Percentiles rank a stretch among this genome's conserved stretches.
Conservation (phyloP, 2,329 filamentous ascomycete genomes). For the Ophiostoma novo-ulmi region DNA sequence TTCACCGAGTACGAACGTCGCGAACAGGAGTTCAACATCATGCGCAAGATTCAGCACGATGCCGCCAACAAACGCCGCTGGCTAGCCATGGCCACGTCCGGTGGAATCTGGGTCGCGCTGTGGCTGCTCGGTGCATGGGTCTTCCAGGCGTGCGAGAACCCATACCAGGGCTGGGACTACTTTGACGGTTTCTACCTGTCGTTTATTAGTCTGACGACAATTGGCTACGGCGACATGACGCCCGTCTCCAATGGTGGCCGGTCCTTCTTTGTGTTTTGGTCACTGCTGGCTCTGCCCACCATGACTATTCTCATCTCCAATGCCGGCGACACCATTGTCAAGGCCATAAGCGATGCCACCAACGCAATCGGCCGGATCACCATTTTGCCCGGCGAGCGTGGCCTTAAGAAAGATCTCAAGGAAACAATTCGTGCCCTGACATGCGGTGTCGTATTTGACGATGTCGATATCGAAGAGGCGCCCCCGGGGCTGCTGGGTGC, state of each 20-base stretch:
- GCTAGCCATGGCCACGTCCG: conserved; percentile 65
- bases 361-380: conserved; percentile 54
- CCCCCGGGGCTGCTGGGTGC: conserved; percentile 42
- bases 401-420: conserved; percentile 44
- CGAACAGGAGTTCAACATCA: conserved; percentile 67
- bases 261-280: conserved; percentile 92
- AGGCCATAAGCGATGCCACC: conserved; percentile 51
- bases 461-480: conserved; percentile 32
- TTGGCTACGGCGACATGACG: conserved; percentile 78
- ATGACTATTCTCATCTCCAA: conserved; percentile 83
- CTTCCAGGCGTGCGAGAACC: conserved; percentile 53
- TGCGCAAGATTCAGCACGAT: conserved; percentile 71
- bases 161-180: conserved; percentile 62
- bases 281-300: conserved; percentile 74
- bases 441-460: conserved; percentile 41
- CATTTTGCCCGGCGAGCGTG: conserved; percentile 54
- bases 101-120: conserved; percentile 62
- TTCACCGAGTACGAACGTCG: conserved; percentile 54
- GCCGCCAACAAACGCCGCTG: conserved; percentile 65
- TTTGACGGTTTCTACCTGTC: conserved; percentile 81
- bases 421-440: conserved; percentile 41
- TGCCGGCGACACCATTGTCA: conserved; percentile 78
- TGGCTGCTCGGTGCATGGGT: conserved; percentile 77
- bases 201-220: conserved; percentile 76
- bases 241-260: conserved; percentile 73